Base-by-base conservation (phyloP, 495 filamentous ascomycete species). In the Trichoderma asperelloides region DNA sequence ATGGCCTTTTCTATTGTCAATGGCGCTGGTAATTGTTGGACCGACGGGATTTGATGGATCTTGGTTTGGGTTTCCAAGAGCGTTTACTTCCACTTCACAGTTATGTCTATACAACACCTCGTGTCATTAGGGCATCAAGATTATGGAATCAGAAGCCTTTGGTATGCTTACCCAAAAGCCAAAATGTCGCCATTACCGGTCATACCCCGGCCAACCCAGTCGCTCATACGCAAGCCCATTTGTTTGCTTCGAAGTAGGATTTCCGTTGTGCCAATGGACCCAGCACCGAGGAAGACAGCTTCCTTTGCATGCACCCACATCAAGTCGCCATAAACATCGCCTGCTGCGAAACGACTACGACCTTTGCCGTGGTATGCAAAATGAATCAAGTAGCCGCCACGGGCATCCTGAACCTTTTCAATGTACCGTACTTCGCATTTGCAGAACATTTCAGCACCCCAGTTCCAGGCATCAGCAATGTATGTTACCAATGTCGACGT, bases 361-460 rank as follows among this genome's bases (percentile, higher is more conserved):
- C 86, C 85, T 62, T 80, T 75, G 1, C 85, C 85, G 71, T 88
- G 86, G 85, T 85, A 90, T 12, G 86, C 83, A 70, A 87, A 89
- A 74, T 86, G 86, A 21, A 90, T 75, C 15, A 86, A 75, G 70
- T 88, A 90, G 16, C 87, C 86, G 2, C 77, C 75, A 40, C 78
- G 73, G 7, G 78, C 70, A 13, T 78, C 77, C 16, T 60, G 25
- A 62, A 78, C 77, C 67, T 86, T 81, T 64, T 86, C 82, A 70
- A 91, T 79, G 69, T 89, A 86, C 66, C 85, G 79, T 41, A 90
- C 87, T 74, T 89, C 88, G 66, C 86, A 88, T 69, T 88, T 82
- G 70, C 88, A 90, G 70, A 91, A 91, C 70, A 90, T 85, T 70
- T 91, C 87, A 40, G 88, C 86, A 25, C 86, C 88, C 86, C 87